phyloP scores from a whole-genome alignment of 495 filamentous ascomycete species.

The Massariosphaeria phaeospora region DNA sequence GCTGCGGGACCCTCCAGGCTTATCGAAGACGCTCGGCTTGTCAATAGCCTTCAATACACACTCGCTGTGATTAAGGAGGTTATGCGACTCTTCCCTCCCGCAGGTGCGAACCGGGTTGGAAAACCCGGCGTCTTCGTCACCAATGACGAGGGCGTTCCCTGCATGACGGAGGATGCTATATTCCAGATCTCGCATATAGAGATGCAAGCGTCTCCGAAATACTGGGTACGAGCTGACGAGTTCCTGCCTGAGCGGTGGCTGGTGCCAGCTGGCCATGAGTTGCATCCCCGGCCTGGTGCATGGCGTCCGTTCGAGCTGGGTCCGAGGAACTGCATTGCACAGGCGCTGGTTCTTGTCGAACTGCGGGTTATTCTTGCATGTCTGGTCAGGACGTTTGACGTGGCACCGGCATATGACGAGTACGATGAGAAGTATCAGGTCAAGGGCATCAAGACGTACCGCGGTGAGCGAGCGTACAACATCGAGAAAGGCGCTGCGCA shows the following conservation, averaged over 20 bases:
- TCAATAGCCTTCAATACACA: conserved; percentile 31
- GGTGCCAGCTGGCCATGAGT: conserved; percentile 17
- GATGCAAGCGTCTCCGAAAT: conserved; percentile 8
- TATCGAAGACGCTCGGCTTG: conserved; percentile 2
- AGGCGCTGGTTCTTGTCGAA: conserved; percentile 35
- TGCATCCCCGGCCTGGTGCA: conserved; percentile 31
- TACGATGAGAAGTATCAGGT: conserved; percentile 38
- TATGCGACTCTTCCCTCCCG: conserved; percentile 29
- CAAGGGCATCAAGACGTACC: conserved; percentile 15
- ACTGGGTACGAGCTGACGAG: not conserved
- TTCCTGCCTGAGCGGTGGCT: conserved; percentile 13
- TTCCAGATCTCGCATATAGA: conserved; percentile 26
- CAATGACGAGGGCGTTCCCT: conserved; percentile 26
- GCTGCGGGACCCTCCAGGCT: not conserved
- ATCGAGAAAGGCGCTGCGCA: conserved; percentile 21
- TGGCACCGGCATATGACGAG: conserved; percentile 38
- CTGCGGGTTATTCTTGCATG: conserved; percentile 32
- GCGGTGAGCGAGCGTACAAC: conserved; percentile 38
- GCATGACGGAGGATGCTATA: conserved; percentile 35
- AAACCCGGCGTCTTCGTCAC: conserved; percentile 7
- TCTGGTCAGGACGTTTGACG: conserved; percentile 25
- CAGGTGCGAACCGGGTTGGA: conserved; percentile 18
- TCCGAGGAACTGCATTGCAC: conserved; percentile 35
- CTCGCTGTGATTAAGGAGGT: conserved; percentile 34
- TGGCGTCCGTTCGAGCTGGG: conserved; percentile 34